phyloP scores from a whole-genome alignment of 2,329 filamentous ascomycete species.

The Diaporthe sp. region DNA sequence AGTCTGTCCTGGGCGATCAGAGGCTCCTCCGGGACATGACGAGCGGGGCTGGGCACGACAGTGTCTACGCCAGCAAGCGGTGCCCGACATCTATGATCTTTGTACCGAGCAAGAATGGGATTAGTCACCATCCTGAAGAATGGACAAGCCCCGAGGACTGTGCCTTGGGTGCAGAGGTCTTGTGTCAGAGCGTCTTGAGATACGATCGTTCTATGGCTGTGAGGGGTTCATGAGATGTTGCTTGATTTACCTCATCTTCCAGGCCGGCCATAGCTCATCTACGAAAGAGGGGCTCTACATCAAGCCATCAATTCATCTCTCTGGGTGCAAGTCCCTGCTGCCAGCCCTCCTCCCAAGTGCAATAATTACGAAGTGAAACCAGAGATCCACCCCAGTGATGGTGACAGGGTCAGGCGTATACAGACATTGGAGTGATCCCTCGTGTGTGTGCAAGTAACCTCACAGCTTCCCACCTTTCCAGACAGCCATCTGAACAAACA shows the following conservation, averaged over 20 bases:
- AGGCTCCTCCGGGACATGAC: conserved; percentile 49
- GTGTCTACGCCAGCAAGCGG: conserved; percentile 67
- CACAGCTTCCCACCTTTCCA: too few relatives aligned
- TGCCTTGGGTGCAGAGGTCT: conserved; percentile 62
- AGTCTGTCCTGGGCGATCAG: conserved; percentile 64
- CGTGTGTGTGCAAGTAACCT: not conserved
- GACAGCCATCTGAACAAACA: not conserved
- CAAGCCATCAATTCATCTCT: not conserved
- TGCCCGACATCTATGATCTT: conserved; percentile 76
- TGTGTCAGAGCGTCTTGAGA: conserved; percentile 53
- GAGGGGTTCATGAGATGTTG: not conserved
- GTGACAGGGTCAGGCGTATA: not conserved
- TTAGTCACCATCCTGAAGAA: conserved; percentile 73
- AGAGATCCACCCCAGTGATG: not conserved
- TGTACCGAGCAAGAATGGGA: conserved; percentile 70
- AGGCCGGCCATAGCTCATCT: not conserved
- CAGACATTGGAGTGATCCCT: not conserved
- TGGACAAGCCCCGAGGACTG: conserved; percentile 71
- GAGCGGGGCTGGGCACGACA: conserved; percentile 58
- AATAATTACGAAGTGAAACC: not conserved
- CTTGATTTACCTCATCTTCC: not conserved
- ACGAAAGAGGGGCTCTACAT: not conserved
- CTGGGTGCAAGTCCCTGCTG: too few relatives aligned
- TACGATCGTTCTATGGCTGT: conserved; percentile 44
- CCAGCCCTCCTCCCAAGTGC: too few relatives aligned